Conservation (phyloP, 2,329 filamentous ascomycete species). For the Microdochium nivale region DNA sequence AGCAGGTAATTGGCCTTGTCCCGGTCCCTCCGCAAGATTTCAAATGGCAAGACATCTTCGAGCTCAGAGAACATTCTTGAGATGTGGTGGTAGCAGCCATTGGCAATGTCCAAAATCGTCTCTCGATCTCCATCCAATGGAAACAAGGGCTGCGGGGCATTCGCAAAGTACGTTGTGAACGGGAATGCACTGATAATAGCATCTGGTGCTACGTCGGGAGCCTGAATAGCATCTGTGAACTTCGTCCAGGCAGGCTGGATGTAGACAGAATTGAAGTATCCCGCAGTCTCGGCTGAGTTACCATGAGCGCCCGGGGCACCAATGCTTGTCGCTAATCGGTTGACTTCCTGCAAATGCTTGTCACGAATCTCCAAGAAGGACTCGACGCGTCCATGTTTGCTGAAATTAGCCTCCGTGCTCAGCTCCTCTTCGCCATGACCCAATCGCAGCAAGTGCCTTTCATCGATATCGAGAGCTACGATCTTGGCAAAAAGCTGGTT, state of each 20-base stretch:
- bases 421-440: constrained; percentile 95
- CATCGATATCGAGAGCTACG: constrained; percentile 89
- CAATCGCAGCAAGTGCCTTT: constrained; percentile 82
- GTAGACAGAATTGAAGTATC: constrained; percentile 93
- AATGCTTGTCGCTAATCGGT: constrained; percentile 76
- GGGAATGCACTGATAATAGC: constrained; percentile 71
- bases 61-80: constrained; percentile 85
- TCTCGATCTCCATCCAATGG: constrained; percentile 56
- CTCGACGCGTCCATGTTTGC: constrained; percentile 90
- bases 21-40: constrained; percentile 78
- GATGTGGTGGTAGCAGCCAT: constrained; percentile 83
- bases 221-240: constrained; percentile 60
- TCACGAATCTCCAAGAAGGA: constrained; percentile 87
- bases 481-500: constrained; percentile 99
- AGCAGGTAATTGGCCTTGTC: constrained; percentile 96
- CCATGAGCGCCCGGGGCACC: constrained; percentile 89
- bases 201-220: constrained; percentile 44
- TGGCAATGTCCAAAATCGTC: constrained; percentile 63
- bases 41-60: constrained; percentile 89
- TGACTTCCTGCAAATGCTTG: constrained; percentile 72
- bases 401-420: constrained; percentile 76
- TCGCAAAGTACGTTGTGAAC: constrained; percentile 79
- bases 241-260: constrained; percentile 81
- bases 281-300: constrained; percentile 91
- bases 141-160: constrained; percentile 82